Evolutionary conservation across 139 green algal genomes (phyloP), one percentile per base, ranked within the genome.

Genomic region (Desmodesmus armatus): DNA sequence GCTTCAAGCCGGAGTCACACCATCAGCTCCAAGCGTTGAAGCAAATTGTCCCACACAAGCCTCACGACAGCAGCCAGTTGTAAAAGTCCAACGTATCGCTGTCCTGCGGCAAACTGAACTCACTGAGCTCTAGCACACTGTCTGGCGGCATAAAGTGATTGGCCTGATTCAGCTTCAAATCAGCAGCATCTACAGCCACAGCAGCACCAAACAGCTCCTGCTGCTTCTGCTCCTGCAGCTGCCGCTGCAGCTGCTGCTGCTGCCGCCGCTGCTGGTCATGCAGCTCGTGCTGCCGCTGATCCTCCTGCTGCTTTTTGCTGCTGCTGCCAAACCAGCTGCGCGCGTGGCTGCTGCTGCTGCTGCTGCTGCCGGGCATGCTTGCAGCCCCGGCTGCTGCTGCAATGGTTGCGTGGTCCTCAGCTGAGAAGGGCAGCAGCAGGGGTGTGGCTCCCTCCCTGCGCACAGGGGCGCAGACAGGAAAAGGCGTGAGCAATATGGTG

Each of bases 31-130:
- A n/a, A n/a, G n/a, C n/a, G n/a, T n/a, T n/a, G n/a, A n/a, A n/a
- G n/a, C n/a, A n/a, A n/a, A n/a, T n/a, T n/a, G n/a, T n/a, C n/a
- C n/a, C n/a, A n/a, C n/a, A n/a, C 47, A 55, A 7, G 7, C 47
- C 7, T 72, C 31, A 81, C 2, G 74, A 70, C 33, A 86, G 40
- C 47, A 88, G 69, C 51, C 82, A 55, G 0, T 39, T 44, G 87
- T 91, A 91, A 63, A 93, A 58, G 44, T 85, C 49, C 66, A 82
- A 0, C 9, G 91, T 95, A 0, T 86, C 78, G 6, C 78, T 44
- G 37, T 94, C 89, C 23, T 93, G 80, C 0, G 93, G 92, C 76
- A 90, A 19, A 85, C 95, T 77, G 70, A 97, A 97, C 79, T 96
- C 92, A 76, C 91, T 96, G 1, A 91, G 78, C 74, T 66, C 27